Evolutionary conservation across 345 rosid species (phyloP).

Genomic region (Eucalyptus curtisii): DNA sequence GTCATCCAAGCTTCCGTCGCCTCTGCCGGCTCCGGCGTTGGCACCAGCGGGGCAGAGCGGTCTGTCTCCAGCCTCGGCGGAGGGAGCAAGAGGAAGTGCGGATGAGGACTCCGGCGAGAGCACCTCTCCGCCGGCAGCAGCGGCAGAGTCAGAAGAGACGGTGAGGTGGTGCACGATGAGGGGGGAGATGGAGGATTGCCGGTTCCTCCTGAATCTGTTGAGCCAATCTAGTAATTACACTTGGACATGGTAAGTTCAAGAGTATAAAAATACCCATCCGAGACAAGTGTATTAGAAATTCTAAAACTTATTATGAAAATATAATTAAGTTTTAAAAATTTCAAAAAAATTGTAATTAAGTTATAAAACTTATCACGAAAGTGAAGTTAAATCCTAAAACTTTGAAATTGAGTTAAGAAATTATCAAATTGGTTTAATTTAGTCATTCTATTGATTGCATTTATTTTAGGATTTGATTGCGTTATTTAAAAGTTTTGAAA

Average conservation of each 20-base stretch:
- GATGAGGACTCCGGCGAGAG: background rate
- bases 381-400: accelerated
- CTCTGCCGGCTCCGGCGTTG: background rate
- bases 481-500: background rate
- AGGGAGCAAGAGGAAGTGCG: background rate
- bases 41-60: background rate
- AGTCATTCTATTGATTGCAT: no score
- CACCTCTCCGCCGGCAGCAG: background rate
- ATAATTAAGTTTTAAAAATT: accelerated
- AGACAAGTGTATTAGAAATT: no score
- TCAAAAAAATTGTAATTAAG: no score
- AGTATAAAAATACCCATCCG: background rate
- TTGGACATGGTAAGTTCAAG: constrained; percentile 20
- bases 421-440: no score
- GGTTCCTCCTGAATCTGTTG: background rate
- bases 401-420: accelerated
- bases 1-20: background rate
- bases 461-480: no score
- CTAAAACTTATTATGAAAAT: no score
- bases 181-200: constrained; percentile 12
- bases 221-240: constrained; percentile 7
- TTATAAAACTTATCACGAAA: no score
- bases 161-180: constrained; percentile 16
- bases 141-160: background rate
- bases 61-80: background rate